These are phyloP conservation scores for Backusella mclennaniae DNA, from an alignment of 192 early-diverging fungal species.

Conservation along the genomic window DNA sequence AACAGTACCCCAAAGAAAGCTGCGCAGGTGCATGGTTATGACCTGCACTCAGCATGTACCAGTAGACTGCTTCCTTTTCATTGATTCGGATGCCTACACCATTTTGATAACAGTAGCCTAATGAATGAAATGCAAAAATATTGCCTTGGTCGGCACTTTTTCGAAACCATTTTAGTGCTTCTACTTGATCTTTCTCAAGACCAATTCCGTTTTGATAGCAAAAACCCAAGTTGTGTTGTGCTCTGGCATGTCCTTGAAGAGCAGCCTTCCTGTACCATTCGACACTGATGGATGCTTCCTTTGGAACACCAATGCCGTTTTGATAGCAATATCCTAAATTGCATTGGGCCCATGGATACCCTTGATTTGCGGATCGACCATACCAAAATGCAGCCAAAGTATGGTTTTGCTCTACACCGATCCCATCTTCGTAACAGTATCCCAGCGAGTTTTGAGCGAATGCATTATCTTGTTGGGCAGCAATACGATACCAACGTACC, in stretches of 20 bases:
- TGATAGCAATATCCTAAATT: slow-evolving; percentile 86
- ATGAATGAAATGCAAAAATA: slow-evolving; percentile 58
- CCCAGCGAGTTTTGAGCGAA: slow-evolving; percentile 80
- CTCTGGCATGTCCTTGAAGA: slow-evolving; percentile 66
- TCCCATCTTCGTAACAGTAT: slow-evolving; percentile 78
- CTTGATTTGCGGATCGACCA: slow-evolving; percentile 47
- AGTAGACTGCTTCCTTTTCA: slow-evolving; percentile 51
- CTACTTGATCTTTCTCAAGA: slow-evolving; percentile 44
- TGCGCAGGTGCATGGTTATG: slow-evolving; percentile 55
- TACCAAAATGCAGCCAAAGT: slow-evolving; percentile 59
- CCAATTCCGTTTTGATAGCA: slow-evolving; percentile 83
- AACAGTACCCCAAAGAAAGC: slow-evolving; percentile 79
- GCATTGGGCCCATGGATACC: slow-evolving; percentile 57
- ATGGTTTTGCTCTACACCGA: slow-evolving; percentile 56
- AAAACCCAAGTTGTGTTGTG: slow-evolving; percentile 78
- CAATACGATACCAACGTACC: slow-evolving; percentile 60
- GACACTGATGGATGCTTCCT: slow-evolving; percentile 46
- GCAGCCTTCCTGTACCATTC: slow-evolving; percentile 67
- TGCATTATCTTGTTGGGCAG: slow-evolving; percentile 68
- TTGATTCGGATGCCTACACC: slow-evolving; percentile 54
- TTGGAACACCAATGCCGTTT: slow-evolving; percentile 75
- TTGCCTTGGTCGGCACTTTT: slow-evolving; percentile 48
- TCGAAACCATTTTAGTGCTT: slow-evolving; percentile 53
- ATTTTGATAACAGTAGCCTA: slow-evolving; percentile 61
- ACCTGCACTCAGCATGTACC: slow-evolving; percentile 56